Evolutionary conservation across 2,329 filamentous ascomycete genomes (phyloP), one percentile per base, ranked within the genome.

Genomic region (Phoma sp.): DNA sequence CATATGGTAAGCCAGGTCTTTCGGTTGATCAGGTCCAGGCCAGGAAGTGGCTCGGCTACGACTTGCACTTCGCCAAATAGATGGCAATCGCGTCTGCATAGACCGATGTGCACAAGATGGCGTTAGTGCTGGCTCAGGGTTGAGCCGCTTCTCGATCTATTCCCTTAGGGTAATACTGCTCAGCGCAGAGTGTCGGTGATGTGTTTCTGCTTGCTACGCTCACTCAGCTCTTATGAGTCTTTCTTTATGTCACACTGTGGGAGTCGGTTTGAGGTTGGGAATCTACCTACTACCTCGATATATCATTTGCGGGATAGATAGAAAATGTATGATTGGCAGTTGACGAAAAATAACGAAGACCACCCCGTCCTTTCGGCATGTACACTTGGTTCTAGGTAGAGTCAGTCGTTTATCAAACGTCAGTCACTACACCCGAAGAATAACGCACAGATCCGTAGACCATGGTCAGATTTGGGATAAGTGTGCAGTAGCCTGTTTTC

Each of bases 41-140:
- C 60, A 88, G 95, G 76, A 97, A 97, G 82, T 98, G 94, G 94
- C 83, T 99, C 63, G 90, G 91, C 62, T 99, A 98, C 75, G 95
- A 99, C 76, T 83, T 99, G 74, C 95, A 99, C 80, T 99, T 99
- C 81, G 95, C 95, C 56, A 99, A 99, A 85, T 99, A 89, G 41
- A 51, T 12, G 44, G 8, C 17, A 21, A n/a, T 6, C 22, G 36
- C n/a, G 29, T 21, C 27, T 13, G 24, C 12, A 6, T 27, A 43
- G 15, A 37, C 2, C 2, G 21, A 6, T 4, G 13, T 15, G 25
- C 54, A 36, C 15, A 6, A 4, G 33, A 25, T 7, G 6, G 19
- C 33, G 19, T 43, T 40, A n/a, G 24, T 35, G 32, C 22, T 38
- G 43, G 48, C 43, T 48, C 38, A 25, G 27, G 24, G 27, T 43